phyloP scores from a whole-genome alignment of 192 early-diverging fungal species.

The Lobulomyces angularis region DNA sequence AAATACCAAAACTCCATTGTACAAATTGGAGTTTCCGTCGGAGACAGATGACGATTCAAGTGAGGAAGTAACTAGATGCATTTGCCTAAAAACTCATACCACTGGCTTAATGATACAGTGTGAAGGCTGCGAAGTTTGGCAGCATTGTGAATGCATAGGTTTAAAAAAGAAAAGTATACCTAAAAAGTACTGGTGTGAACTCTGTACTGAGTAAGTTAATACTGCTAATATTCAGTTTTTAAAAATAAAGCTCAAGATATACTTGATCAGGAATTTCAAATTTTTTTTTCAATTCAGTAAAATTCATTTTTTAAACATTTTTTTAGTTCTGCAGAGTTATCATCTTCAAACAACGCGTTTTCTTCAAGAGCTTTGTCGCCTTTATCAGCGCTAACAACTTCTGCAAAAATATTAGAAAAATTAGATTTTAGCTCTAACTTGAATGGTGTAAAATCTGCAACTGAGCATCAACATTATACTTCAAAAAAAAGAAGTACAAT shows the following conservation, averaged over 20 bases:
- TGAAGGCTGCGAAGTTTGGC: slow-evolving; percentile 86
- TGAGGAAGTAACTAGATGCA: too few species aligned
- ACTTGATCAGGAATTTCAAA: slow-evolving; percentile 66
- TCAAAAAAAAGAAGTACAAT: slow-evolving; percentile 27
- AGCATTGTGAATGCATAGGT: slow-evolving; percentile 86
- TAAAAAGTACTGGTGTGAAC: slow-evolving; percentile 87
- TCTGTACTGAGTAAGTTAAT: too few species aligned
- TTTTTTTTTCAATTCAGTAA: slow-evolving; percentile 28
- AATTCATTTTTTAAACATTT: background rate
- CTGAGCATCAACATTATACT: background rate
- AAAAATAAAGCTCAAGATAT: too few species aligned
- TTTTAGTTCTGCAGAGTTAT: background rate
- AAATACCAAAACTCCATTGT: too few species aligned
- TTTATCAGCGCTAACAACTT: slow-evolving; percentile 4
- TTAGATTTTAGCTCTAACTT: background rate
- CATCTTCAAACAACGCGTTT: slow-evolving; percentile 24
- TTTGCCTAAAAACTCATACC: too few species aligned
- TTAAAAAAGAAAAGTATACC: slow-evolving; percentile 64
- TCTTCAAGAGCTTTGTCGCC: slow-evolving; percentile 4
- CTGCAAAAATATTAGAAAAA: slow-evolving; percentile 5
- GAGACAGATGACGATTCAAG: too few species aligned
- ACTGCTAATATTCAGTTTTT: too few species aligned
- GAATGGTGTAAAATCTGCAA: background rate
- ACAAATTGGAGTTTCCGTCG: too few species aligned
- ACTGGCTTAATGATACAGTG: slow-evolving; percentile 98